Percentiles rank a stretch among this genome's conserved stretches.
phyloP scores from a whole-genome alignment of 2,329 filamentous ascomycete species.

The Apiospora sp. region DNA sequence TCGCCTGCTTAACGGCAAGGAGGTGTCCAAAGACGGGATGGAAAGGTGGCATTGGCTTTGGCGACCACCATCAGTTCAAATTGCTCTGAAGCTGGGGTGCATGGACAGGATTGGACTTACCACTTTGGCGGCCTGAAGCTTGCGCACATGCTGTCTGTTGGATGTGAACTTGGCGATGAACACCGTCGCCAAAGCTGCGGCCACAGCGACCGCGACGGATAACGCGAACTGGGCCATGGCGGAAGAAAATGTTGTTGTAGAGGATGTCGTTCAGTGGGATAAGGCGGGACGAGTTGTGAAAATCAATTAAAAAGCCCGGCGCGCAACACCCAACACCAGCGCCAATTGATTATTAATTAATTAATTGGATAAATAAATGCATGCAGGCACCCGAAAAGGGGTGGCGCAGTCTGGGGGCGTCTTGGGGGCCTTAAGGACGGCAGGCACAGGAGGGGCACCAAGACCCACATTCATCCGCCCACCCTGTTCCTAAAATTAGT shows the following conservation, averaged over 20 bases:
- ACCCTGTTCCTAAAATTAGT: too few relatives aligned
- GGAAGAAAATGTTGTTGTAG: background rate
- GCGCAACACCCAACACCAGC: too few relatives aligned
- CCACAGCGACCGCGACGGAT: background rate
- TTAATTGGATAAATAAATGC: too few relatives aligned
- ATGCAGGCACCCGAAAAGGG: too few relatives aligned
- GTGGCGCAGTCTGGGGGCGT: too few relatives aligned
- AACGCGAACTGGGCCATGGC: slow-evolving; percentile 23
- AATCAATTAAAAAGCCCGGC: too few relatives aligned
- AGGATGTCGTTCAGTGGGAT: background rate
- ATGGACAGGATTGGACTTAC: slow-evolving; percentile 20
- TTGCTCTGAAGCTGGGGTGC: background rate
- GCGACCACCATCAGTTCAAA: background rate
- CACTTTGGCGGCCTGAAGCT: slow-evolving; percentile 25
- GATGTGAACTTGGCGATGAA: slow-evolving; percentile 22
- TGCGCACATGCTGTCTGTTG: slow-evolving; percentile 26
- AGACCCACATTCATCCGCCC: too few relatives aligned
- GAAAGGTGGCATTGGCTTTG: slow-evolving; percentile 32
- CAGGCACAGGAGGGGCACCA: too few relatives aligned
- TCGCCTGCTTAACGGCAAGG: slow-evolving; percentile 30
- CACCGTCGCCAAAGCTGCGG: slow-evolving; percentile 1
- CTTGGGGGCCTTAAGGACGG: too few relatives aligned
- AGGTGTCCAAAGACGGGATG: slow-evolving; percentile 33
- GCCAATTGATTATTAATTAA: too few relatives aligned
- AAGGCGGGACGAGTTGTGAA: background rate